Base-by-base conservation (phyloP, 495 filamentous ascomycete genomes). In the Barbatosphaeria neglecta region DNA sequence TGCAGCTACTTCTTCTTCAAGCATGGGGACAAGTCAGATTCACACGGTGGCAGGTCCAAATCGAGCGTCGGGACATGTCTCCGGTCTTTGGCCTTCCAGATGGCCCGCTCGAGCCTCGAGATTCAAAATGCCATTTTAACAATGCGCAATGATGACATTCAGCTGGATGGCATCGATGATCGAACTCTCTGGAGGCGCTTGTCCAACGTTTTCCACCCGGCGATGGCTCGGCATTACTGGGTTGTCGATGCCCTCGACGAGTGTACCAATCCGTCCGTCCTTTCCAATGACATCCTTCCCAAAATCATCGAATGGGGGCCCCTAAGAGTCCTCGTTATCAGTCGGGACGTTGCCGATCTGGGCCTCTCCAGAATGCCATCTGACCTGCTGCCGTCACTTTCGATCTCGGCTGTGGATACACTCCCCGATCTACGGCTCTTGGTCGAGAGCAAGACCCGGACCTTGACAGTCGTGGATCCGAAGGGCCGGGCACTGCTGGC, bases 311-410 rank as follows among this genome's bases (percentile, higher is more conserved):
- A 25, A 15, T 28, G 39, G 11, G 38, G 51, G 16, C 57, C 56
- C 4, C 37, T 64, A 10, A 39, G 52, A 9, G 48, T 67, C n/a
- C 45, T 63, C n/a, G 41, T 64, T 22, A 65, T 56, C 20, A 60
- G 55, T 25, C 50, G 61, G 13, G 37, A 48, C 6, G 40, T 37
- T 8, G 20, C 44, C 22, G 37, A 44, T 20, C 9, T 50, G 16
- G 24, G 19, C 18, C 37, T 33, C 24, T 44, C 10, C 9, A 37
- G 20, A 16, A 24, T 49, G 1, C 18, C n/a, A 11, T 24, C 19
- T n/a, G 3, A 37, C 8, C 15, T 13, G 2, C 37, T 44, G 11
- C 47, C 25, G 22, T 38, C 40, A 3, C 38, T 33, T 3, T 20
- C 19, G 4, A 41, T 41, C 43, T 44, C 19, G 48, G 16, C 8